Conservation (phyloP, 169 alveolate species). For the Plasmodium blacklocki region DNA sequence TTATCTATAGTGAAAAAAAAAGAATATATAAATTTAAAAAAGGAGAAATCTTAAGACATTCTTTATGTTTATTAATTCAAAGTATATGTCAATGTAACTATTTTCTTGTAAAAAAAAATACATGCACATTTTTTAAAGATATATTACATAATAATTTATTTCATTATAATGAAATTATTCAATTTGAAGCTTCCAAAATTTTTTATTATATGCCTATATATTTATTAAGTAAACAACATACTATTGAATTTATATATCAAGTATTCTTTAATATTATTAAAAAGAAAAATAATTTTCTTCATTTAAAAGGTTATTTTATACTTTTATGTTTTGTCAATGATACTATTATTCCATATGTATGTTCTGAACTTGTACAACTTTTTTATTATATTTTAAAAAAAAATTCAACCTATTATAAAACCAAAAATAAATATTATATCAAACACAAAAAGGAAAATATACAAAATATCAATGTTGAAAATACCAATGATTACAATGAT, state of each 20-base stretch:
- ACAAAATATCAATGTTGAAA: background rate
- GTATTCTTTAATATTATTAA: slow-evolving; percentile 33
- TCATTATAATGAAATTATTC: slow-evolving; percentile 75
- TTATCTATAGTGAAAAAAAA: slow-evolving; percentile 53
- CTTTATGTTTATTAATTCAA: slow-evolving; percentile 64
- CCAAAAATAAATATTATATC: background rate
- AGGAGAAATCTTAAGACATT: slow-evolving; percentile 74
- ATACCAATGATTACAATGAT: background rate
- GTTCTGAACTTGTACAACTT: slow-evolving; percentile 1
- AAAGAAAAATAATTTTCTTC: slow-evolving; percentile 54
- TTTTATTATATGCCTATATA: slow-evolving; percentile 69
- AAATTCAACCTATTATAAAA: slow-evolving; percentile 36
- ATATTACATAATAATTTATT: slow-evolving; percentile 63
- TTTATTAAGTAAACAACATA: background rate
- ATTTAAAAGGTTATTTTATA: slow-evolving; percentile 60
- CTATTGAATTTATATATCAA: slow-evolving; percentile 51
- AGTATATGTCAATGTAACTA: slow-evolving; percentile 71
- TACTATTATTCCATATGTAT: slow-evolving; percentile 24
- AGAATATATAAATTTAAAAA: slow-evolving; percentile 60
- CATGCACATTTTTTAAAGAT: slow-evolving; percentile 47
- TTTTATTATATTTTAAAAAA: slow-evolving; percentile 36
- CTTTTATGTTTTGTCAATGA: slow-evolving; percentile 47
- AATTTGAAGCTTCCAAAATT: slow-evolving; percentile 70
- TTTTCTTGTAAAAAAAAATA: slow-evolving; percentile 52
- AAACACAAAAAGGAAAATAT: background rate